Conservation (phyloP, 192 early-diverging fungal species). For the Coemansia interrupta region DNA sequence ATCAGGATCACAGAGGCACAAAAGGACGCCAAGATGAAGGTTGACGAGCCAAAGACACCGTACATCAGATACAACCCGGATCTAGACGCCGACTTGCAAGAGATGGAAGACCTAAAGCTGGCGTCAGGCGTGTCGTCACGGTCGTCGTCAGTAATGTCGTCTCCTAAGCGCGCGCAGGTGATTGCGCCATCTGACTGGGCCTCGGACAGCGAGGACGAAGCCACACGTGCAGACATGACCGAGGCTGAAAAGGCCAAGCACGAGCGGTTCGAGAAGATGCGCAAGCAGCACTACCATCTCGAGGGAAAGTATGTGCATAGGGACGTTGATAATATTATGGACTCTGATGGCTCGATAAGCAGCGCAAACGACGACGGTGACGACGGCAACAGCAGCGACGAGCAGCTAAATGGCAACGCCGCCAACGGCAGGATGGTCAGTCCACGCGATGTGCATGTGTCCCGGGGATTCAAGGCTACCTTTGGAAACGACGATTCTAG, state of each 20-base stretch:
- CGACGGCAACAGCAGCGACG: slow-evolving; percentile 15
- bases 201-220: slow-evolving; percentile 42
- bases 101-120: slow-evolving; percentile 47
- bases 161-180: slow-evolving; percentile 53
- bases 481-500: slow-evolving; percentile 6
- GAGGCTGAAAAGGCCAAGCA: slow-evolving; percentile 57
- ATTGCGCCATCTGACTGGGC: slow-evolving; percentile 38
- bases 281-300: slow-evolving; percentile 81
- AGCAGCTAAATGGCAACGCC: background rate
- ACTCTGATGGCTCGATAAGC: slow-evolving; percentile 56
- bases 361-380: slow-evolving; percentile 41
- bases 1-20: slow-evolving; percentile 82
- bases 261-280: slow-evolving; percentile 69
- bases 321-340: slow-evolving; percentile 49
- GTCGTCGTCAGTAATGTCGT: slow-evolving; percentile 54
- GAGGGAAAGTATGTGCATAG: slow-evolving; percentile 51
- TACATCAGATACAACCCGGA: slow-evolving; percentile 85
- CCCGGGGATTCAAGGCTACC: slow-evolving; percentile 14
- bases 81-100: slow-evolving; percentile 62
- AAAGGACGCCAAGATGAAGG: slow-evolving; percentile 93
- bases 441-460: too few species aligned
- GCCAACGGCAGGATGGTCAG: background rate
- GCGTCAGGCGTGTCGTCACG: slow-evolving; percentile 28
- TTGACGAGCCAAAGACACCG: slow-evolving; percentile 93
- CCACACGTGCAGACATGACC: slow-evolving; percentile 28